Conservation (phyloP, 768 basidiomycete species). For the Brasilioporus rufonigricans region DNA sequence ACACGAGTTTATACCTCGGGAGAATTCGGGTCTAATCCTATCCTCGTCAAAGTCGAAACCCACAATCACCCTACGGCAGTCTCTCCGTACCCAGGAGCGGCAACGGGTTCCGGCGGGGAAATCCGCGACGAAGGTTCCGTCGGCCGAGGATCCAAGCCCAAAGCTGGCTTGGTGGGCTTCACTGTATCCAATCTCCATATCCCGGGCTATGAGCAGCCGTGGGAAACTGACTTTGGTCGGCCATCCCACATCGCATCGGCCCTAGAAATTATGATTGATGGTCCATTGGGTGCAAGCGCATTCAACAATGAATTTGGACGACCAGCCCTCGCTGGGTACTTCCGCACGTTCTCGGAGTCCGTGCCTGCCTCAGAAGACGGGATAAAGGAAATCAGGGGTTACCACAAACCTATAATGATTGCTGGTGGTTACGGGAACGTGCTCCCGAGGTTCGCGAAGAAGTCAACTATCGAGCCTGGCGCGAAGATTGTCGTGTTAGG, state of each 20-base stretch:
- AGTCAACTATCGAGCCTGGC: constrained; percentile 72
- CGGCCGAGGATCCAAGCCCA: constrained; percentile 92
- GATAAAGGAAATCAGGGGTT: constrained; percentile 74
- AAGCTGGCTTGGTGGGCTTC: constrained; percentile 92
- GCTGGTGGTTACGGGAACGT: constrained; percentile 97
- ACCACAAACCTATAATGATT: constrained; percentile 99
- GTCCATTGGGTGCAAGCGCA: constrained; percentile 89
- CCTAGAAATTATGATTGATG: constrained; percentile 96
- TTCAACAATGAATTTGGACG: constrained; percentile 99
- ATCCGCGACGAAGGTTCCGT: constrained; percentile 98
- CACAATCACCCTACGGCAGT: constrained; percentile 99
- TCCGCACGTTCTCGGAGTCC: constrained; percentile 88
- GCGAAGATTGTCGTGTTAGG: constrained; percentile 91
- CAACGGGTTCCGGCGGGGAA: constrained; percentile 97
- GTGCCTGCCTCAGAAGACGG: constrained; percentile 54
- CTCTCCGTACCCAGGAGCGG: constrained; percentile 97
- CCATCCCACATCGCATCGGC: constrained; percentile 91
- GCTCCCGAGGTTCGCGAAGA: constrained; percentile 76
- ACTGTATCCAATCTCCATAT: constrained; percentile 93
- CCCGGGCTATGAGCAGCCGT: constrained; percentile 87
- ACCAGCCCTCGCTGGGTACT: constrained; percentile 90
- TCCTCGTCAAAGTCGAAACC: constrained; percentile 97
- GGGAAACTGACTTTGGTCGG: constrained; percentile 93
- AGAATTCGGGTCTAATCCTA: constrained; percentile 70
- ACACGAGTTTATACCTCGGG: constrained; percentile 51